Evolutionary conservation across 495 filamentous ascomycete species (phyloP).

Genomic region (Talaromyces adpressus): DNA sequence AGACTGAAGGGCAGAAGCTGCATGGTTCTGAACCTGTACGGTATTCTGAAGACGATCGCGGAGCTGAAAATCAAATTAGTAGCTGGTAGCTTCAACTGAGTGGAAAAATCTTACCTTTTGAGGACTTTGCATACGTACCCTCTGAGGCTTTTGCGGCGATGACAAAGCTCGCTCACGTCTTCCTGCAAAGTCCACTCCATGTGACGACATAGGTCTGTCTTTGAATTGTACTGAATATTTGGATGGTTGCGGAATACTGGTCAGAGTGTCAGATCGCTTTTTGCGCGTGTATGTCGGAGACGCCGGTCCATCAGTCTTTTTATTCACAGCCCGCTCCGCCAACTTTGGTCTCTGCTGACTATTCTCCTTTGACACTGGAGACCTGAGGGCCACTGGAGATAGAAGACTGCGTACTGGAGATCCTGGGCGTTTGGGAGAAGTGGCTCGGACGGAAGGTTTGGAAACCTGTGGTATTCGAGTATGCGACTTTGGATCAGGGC

Average conservation of each 20-base stretch:
- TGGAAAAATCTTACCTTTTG: slow-evolving; percentile 51
- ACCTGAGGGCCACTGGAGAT: slow-evolving; percentile 34
- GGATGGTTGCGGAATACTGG: slow-evolving; percentile 43
- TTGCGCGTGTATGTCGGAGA: slow-evolving; percentile 36
- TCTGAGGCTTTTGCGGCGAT: slow-evolving; percentile 44
- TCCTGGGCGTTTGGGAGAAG: slow-evolving; percentile 27
- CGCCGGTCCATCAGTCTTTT: slow-evolving; percentile 29
- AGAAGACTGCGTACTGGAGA: slow-evolving; percentile 31
- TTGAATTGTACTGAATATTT: slow-evolving; percentile 32
- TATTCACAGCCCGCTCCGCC: slow-evolving; percentile 27
- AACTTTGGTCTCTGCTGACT: slow-evolving; percentile 28
- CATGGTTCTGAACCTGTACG: slow-evolving; percentile 61
- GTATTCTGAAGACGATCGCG: slow-evolving; percentile 82
- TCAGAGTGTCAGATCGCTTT: slow-evolving; percentile 42
- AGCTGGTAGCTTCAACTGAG: background rate
- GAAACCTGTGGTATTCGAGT: slow-evolving; percentile 17
- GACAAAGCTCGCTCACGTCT: slow-evolving; percentile 29
- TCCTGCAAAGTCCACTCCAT: slow-evolving; percentile 20
- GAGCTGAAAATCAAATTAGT: slow-evolving; percentile 33
- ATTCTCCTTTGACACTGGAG: slow-evolving; percentile 54
- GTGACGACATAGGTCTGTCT: slow-evolving; percentile 42
- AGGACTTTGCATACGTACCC: slow-evolving; percentile 79
- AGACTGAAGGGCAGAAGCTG: slow-evolving; percentile 59
- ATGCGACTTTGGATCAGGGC: slow-evolving; percentile 26
- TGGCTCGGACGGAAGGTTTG: slow-evolving; percentile 26